These are phyloP conservation scores for Luzula sylvatica DNA, from an alignment of 176 grass and related monocot species.

Conservation along the genomic window DNA sequence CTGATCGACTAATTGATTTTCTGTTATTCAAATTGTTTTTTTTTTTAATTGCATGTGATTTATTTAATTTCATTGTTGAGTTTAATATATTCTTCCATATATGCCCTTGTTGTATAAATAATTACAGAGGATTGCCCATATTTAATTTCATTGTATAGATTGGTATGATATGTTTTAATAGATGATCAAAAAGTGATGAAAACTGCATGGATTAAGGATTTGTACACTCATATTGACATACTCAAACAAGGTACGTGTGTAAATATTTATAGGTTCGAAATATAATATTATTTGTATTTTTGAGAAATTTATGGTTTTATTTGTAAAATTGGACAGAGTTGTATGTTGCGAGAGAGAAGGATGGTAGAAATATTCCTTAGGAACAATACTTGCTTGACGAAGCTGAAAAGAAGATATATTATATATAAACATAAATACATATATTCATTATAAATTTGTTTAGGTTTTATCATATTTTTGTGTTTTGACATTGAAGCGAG, in stretches of 20 bases:
- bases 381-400: constrained; percentile 64
- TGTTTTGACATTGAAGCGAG: not conserved
- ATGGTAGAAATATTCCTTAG: constrained; percentile 74
- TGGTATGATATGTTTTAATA: constrained; percentile 23
- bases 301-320: not conserved
- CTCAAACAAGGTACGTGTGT: constrained; percentile 62
- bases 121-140: no score
- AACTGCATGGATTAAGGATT: constrained; percentile 78
- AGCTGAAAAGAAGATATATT: constrained; percentile 74
- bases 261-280: no score
- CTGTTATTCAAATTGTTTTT: no score
- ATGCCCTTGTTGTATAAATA: no score
- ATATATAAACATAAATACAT: no score
- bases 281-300: no score
- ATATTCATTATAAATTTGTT: not conserved
- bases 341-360: constrained; percentile 87
- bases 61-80: no score
- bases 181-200: constrained; percentile 95
- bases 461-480: not conserved
- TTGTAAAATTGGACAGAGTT: constrained; percentile 36
- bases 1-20: no score
- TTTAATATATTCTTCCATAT: no score
- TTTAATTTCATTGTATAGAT: no score
- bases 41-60: no score
- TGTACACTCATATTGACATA: constrained; percentile 68